Evolutionary conservation across 2,329 filamentous ascomycete species (phyloP).

Genomic region (Penicillium sp.): DNA sequence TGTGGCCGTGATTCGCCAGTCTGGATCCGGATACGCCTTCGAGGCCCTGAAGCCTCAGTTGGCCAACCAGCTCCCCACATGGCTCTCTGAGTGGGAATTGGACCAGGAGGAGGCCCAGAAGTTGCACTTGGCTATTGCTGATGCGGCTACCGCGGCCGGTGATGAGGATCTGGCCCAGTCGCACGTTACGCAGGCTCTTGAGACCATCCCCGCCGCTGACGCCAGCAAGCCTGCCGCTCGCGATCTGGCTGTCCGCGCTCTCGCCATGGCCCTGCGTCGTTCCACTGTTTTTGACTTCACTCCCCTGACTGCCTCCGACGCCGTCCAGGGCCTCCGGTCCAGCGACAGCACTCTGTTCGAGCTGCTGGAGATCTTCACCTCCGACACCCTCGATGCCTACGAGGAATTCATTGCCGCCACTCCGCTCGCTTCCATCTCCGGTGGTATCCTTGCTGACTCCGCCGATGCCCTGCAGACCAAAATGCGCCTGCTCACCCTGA

Average conservation of each 20-base stretch:
- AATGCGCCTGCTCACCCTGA: conserved; percentile 92
- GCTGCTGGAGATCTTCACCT: conserved; percentile 90
- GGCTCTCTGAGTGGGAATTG: conserved; percentile 80
- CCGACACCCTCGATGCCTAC: conserved; percentile 92
- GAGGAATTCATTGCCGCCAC: conserved; percentile 79
- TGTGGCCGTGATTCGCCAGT: conserved; percentile 73
- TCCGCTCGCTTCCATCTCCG: conserved; percentile 63
- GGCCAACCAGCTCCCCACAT: conserved; percentile 71
- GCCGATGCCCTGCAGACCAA: conserved; percentile 83
- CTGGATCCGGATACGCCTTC: conserved; percentile 71
- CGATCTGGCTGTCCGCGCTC: conserved; percentile 61
- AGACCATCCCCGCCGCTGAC: conserved; percentile 66
- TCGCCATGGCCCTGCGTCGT: conserved; percentile 66
- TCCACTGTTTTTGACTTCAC: conserved; percentile 71
- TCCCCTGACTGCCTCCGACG: conserved; percentile 67
- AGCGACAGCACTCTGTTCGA: conserved; percentile 84
- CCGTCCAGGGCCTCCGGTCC: conserved; percentile 81
- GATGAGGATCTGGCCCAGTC: conserved; percentile 75
- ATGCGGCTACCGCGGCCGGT: conserved; percentile 74
- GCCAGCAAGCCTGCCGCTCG: conserved; percentile 55
- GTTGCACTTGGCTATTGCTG: conserved; percentile 78
- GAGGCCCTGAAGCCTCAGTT: conserved; percentile 82
- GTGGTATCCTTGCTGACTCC: conserved; percentile 75
- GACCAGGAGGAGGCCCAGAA: conserved; percentile 80
- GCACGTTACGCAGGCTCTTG: conserved; percentile 73